Evolutionary conservation across 2,329 filamentous ascomycete genomes (phyloP).

Genomic region (Colletotrichum abscissum): DNA sequence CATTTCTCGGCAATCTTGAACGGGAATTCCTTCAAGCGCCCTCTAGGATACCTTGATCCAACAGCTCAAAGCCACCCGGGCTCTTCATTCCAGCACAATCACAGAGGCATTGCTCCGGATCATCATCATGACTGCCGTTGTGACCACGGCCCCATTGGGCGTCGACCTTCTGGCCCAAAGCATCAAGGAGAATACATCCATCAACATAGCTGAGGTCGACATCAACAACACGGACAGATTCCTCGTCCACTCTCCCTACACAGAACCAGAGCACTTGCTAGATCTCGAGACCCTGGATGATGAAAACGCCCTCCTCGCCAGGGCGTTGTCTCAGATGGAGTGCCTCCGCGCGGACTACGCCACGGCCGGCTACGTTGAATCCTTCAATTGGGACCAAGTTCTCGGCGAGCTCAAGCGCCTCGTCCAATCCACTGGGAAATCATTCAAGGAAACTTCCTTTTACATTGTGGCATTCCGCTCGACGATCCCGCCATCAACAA

Average conservation of each 20-base stretch:
- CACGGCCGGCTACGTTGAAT: conserved; percentile 76
- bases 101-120: too few species aligned
- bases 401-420: conserved; percentile 69
- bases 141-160: conserved; percentile 25
- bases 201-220: conserved; percentile 27
- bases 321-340: conserved; percentile 74
- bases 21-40: not conserved
- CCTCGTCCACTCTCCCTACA: conserved; percentile 82
- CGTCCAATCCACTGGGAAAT: conserved; percentile 53
- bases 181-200: conserved; percentile 20
- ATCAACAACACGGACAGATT: conserved; percentile 41
- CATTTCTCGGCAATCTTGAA: not conserved
- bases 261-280: conserved; percentile 75
- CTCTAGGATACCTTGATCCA: not conserved
- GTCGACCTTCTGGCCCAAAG: conserved; percentile 18
- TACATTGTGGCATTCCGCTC: conserved; percentile 90
- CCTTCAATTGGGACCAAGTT: conserved; percentile 81
- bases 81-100: not conserved
- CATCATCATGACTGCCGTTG: conserved; percentile 15
- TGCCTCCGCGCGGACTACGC: conserved; percentile 78
- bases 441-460: conserved; percentile 75
- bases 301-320: conserved; percentile 76
- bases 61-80: not conserved
- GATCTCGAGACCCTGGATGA: conserved; percentile 74
- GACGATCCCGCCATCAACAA: conserved; percentile 69